Evolutionary conservation across 116 monocot species (phyloP).

Genomic region (Zostera marina): DNA sequence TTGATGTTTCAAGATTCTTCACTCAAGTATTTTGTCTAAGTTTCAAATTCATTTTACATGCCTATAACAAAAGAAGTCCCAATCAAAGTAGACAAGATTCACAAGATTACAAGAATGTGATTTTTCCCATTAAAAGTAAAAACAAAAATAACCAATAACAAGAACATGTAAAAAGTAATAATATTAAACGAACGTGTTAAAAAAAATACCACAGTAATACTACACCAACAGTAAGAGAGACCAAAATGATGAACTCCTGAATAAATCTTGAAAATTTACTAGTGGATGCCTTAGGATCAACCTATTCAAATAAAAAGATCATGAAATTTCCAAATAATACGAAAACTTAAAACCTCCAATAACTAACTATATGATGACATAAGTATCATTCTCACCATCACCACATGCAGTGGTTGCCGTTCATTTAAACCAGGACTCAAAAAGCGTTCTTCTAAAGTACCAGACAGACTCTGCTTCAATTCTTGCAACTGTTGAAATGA

Average conservation of each 20-base stretch:
- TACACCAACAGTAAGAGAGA: slow-evolving; percentile 55
- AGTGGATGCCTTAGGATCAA: slow-evolving; percentile 69
- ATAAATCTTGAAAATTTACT: slow-evolving; percentile 57
- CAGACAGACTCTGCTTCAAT: slow-evolving; percentile 77
- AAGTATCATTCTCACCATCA: slow-evolving; percentile 50
- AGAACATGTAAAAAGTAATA: neutral
- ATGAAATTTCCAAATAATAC: neutral
- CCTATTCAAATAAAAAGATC: slow-evolving; percentile 16
- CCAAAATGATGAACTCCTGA: slow-evolving; percentile 67
- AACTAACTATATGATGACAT: too few species aligned
- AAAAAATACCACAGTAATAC: slow-evolving; percentile 64
- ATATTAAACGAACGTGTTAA: neutral
- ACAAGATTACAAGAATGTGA: too few species aligned
- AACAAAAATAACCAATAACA: neutral
- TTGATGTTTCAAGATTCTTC: too few species aligned
- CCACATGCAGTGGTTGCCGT: slow-evolving; percentile 85
- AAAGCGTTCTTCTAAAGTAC: slow-evolving; percentile 49
- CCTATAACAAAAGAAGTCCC: too few species aligned
- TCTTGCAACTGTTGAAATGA: slow-evolving; percentile 69
- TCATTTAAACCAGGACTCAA: slow-evolving; percentile 81
- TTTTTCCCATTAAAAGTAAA: neutral
- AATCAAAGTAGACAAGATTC: neutral
- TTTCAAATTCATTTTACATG: too few species aligned
- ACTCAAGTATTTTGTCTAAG: too few species aligned
- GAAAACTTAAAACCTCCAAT: neutral